Conservation (phyloP, 306 rosid genomes). For the Boehmeria nivea region DNA sequence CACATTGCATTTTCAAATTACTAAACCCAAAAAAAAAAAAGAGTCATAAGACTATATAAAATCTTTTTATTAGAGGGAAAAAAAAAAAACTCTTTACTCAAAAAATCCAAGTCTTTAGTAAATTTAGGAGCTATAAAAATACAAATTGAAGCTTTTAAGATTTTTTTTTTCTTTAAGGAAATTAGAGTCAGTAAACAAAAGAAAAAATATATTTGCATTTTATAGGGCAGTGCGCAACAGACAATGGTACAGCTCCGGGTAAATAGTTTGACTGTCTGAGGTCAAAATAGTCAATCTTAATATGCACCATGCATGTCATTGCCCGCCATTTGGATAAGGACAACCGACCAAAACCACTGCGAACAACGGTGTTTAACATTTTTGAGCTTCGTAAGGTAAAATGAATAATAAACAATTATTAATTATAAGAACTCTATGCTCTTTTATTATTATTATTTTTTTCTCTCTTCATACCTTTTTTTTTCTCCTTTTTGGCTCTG, state of each 20-base stretch:
- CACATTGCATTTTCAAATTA: background rate
- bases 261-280: background rate
- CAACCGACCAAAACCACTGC: constrained; percentile 47
- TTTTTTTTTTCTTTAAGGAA: background rate
- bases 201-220: background rate
- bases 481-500: background rate
- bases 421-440: too few relatives aligned
- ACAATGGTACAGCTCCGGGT: constrained; percentile 1
- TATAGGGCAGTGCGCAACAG: background rate
- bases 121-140: too few relatives aligned
- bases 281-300: constrained; percentile 22
- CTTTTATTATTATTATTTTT: background rate
- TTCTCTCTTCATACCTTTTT: background rate
- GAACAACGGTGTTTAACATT: too few relatives aligned
- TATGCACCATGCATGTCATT: too few relatives aligned
- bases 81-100: too few relatives aligned
- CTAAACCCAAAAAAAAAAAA: too few relatives aligned
- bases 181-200: background rate
- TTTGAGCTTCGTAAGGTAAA: background rate
- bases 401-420: too few relatives aligned
- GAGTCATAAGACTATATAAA: background rate
- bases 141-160: too few relatives aligned
- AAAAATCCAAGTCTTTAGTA: too few relatives aligned
- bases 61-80: too few relatives aligned
- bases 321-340: constrained; percentile 20